Percentiles rank a stretch among this genome's conserved stretches.
Evolutionary conservation across 495 filamentous ascomycete genomes (phyloP).

Genomic region (Friedmanniomyces simplex): DNA sequence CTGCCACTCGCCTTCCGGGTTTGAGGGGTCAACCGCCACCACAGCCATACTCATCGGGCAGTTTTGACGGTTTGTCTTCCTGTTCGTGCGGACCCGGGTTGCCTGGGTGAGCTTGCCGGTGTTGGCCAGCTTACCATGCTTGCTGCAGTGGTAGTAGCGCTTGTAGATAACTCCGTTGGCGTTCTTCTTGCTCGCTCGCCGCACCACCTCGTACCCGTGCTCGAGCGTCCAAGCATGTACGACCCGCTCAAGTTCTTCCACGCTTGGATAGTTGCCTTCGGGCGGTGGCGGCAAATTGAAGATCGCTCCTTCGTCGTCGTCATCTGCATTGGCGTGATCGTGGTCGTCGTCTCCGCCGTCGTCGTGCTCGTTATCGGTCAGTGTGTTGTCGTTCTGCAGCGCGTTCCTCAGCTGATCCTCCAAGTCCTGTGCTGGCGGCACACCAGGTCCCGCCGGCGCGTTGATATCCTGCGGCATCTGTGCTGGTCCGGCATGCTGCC

Average conservation of each 20-base stretch:
- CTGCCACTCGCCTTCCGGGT: conserved; percentile 17
- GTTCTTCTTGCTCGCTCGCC: conserved; percentile 17
- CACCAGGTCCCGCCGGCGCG: conserved; percentile 5
- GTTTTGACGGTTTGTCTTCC: conserved; percentile 5
- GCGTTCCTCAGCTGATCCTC: conserved; percentile 15
- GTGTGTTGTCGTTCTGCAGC: conserved; percentile 4
- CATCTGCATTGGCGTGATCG: background rate
- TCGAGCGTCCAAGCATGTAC: conserved; percentile 16
- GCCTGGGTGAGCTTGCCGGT: conserved; percentile 6
- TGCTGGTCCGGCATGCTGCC: background rate
- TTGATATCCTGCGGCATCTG: background rate
- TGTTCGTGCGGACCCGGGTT: background rate
- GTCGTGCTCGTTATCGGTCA: conserved; percentile 2
- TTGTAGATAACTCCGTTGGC: conserved; percentile 15
- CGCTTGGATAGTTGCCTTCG: conserved; percentile 13
- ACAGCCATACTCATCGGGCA: conserved; percentile 17
- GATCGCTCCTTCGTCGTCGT: conserved; percentile 6
- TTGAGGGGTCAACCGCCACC: conserved; percentile 11
- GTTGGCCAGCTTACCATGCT: conserved; percentile 14
- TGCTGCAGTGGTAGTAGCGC: conserved; percentile 19
- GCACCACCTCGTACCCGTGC: conserved; percentile 20
- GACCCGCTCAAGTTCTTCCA: conserved; percentile 9
- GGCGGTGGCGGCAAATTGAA: conserved; percentile 18
- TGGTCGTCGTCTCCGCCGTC: conserved; percentile 3
- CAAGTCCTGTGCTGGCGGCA: conserved; percentile 4